Conservation (phyloP, 345 rosid genomes). For the Syzygium grande region DNA sequence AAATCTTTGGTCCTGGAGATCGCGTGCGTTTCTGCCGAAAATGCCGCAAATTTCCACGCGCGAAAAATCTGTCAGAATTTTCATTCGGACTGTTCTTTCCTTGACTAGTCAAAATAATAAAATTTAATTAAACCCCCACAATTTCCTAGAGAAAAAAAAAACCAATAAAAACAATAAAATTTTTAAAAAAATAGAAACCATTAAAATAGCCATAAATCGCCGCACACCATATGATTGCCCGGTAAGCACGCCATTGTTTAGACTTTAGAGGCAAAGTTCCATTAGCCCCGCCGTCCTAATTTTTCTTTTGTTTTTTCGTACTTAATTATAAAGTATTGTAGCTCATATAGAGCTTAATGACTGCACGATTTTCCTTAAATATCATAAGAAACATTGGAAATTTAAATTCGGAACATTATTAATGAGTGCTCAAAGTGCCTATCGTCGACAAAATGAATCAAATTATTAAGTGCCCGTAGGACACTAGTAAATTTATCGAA, state of each 20-base stretch:
- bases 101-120: not conserved
- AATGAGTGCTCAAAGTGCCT: not conserved
- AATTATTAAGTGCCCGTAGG: not conserved
- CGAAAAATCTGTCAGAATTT: not conserved
- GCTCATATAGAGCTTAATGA: not conserved
- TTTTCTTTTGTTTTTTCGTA: not conserved
- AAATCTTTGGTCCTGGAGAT: not conserved
- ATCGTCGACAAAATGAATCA: not conserved
- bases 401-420: not conserved
- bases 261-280: not conserved
- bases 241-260: not conserved
- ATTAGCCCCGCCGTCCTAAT: not conserved
- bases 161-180: not conserved
- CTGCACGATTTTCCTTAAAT: not conserved
- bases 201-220: not conserved
- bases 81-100: not conserved
- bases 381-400: not conserved
- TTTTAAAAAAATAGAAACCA: not conserved
- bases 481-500: not conserved
- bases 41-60: not conserved
- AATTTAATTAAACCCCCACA: not conserved
- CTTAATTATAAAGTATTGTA: not conserved
- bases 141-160: not conserved
- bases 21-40: not conserved
- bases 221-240: not conserved